Evolutionary conservation across 352 stramenopile species (phyloP), one percentile per base, ranked within the genome.

Genomic region (Globisporangium yorkense): DNA sequence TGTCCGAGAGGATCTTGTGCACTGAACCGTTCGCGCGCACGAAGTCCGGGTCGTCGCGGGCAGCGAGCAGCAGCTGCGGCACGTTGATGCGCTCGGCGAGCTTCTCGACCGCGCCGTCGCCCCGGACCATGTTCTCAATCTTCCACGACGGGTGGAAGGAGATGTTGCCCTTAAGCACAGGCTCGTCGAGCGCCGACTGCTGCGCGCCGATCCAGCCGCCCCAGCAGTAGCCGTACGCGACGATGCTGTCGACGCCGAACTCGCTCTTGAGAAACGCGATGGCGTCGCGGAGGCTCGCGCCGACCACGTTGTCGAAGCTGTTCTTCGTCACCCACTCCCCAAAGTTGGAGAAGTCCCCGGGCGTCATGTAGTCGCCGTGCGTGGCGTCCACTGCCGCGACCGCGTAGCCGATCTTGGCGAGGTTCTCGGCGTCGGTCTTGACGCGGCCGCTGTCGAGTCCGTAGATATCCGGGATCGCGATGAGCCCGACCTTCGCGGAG

Each of bases 401-500:
- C 8, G 60, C 65, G 50, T 85, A 87, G 2, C 72, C 75, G 12
- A 83, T 37, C 44, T 77, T 62, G 24, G 67, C 75, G 15, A 87
- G 60, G 3, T 45, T 50, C 48, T 81, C 72, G 15, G 70, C 72
- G 59, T 84, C 74, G n/a, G 70, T 57, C 59, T 85, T 75, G 62
- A 65, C 72, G 47, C 72, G 70, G 20, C 77, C 74, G 51, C 77
- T 87, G 59, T 81, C 71, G 16, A 69, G 51, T 24, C 77, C 68
- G 47, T 70, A 82, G 41, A 84, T 75, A 50, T 85, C 72, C 1
- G 73, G 74, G 18, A 87, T 54, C 33, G 72, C 54, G 9, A 87
- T 33, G 20, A 87, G 5, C 13, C 72, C 72, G 39, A 68, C 62
- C 33, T 57, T 71, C 48, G 67, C 48, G 20, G 51, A 8, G 20